Percentiles rank a stretch among this genome's conserved stretches.
phyloP scores from a whole-genome alignment of 495 filamentous ascomycete species.

The Podospora conica region DNA sequence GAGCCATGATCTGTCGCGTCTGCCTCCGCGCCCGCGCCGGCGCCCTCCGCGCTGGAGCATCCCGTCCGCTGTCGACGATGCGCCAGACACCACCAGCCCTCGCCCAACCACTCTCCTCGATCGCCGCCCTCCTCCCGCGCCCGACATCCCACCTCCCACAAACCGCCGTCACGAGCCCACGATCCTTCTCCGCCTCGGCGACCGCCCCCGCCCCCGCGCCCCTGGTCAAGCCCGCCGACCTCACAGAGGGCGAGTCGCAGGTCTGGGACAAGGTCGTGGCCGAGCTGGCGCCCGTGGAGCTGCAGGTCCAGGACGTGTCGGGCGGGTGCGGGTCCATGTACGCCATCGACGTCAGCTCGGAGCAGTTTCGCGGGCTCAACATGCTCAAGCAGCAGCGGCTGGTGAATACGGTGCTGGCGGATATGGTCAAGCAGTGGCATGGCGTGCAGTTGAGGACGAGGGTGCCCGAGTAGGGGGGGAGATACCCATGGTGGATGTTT shows the following conservation, averaged over 20 bases:
- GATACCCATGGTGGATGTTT: no score
- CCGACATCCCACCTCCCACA: not conserved
- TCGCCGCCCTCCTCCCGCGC: not conserved
- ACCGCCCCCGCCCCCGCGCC: conserved; percentile 2
- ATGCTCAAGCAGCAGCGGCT: conserved; percentile 68
- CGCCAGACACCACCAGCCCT: not conserved
- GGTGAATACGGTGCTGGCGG: conserved; percentile 60
- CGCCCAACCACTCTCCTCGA: not conserved
- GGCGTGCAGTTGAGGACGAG: conserved; percentile 65
- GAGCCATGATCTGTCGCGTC: conserved; percentile 8
- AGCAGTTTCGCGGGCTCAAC: conserved; percentile 56
- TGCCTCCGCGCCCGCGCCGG: conserved; percentile 5
- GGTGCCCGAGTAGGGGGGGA: conserved; percentile 21
- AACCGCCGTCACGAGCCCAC: not conserved
- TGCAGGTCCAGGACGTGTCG: conserved; percentile 66
- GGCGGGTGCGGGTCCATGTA: conserved; percentile 79
- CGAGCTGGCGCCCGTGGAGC: conserved; percentile 40
- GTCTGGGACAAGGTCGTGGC: conserved; percentile 41
- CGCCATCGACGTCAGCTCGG: conserved; percentile 60
- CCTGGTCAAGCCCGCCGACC: conserved; percentile 36
- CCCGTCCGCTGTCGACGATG: not conserved
- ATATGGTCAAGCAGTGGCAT: conserved; percentile 70
- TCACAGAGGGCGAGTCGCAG: conserved; percentile 38
- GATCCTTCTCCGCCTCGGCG: conserved; percentile 6
- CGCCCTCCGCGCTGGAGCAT: not conserved